A percentile compares a stretch with the other conserved stretches of the same genome.
Conservation (phyloP, 352 stramenopile genomes). For the Pythium folliculosum region DNA sequence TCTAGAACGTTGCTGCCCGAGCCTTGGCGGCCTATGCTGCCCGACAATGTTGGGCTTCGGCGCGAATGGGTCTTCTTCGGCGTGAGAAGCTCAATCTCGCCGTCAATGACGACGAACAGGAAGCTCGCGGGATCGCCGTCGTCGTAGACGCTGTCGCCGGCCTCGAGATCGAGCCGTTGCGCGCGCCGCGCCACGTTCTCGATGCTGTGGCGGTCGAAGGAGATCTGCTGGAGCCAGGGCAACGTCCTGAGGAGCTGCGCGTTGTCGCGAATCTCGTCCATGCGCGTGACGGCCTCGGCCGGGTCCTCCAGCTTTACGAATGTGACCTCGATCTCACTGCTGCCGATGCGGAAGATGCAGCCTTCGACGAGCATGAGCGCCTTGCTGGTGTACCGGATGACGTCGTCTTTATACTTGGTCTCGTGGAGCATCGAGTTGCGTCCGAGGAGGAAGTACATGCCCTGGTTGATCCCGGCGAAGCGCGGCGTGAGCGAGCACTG, state of each 20-base stretch:
- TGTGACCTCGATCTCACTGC: conserved; percentile 62
- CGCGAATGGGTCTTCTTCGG: conserved; percentile 13
- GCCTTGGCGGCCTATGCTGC: not conserved
- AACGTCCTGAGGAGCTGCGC: conserved; percentile 44
- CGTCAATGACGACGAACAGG: conserved; percentile 64
- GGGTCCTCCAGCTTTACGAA: conserved; percentile 44
- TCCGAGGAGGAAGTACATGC: conserved; percentile 71
- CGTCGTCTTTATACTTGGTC: conserved; percentile 34
- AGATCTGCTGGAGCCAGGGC: conserved; percentile 67
- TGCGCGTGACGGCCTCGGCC: conserved; percentile 15
- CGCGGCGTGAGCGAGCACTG: conserved; percentile 59
- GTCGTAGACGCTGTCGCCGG: conserved; percentile 57
- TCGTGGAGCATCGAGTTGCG: conserved; percentile 48
- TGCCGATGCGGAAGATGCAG: conserved; percentile 63
- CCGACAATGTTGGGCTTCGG: not conserved
- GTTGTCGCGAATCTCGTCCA: conserved; percentile 50
- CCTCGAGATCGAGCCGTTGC: conserved; percentile 42
- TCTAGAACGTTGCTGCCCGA: not conserved
- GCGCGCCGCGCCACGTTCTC: conserved; percentile 50
- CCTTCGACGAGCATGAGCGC: conserved; percentile 70
- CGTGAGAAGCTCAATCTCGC: conserved; percentile 43
- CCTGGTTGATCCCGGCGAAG: conserved; percentile 61
- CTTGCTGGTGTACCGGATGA: conserved; percentile 69
- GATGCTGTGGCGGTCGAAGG: conserved; percentile 42
- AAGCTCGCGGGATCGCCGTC: conserved; percentile 61